Evolutionary conservation across 306 rosid genomes (phyloP).

Genomic region (Fragaria iinumae): DNA sequence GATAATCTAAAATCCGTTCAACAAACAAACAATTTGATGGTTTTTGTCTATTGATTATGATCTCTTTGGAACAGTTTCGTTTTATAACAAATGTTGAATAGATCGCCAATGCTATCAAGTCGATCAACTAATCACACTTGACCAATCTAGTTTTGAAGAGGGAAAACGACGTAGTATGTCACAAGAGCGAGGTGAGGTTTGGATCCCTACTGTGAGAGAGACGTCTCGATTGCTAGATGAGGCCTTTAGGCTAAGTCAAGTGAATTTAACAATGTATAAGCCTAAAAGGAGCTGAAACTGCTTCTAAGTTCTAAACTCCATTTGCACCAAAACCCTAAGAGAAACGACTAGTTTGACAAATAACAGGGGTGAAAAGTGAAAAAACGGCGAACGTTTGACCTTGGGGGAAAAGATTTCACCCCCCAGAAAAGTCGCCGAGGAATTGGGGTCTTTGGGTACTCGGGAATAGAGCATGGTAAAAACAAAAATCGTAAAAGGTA

Average conservation of each 20-base stretch:
- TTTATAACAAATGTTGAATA: not conserved
- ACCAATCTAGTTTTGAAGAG: not conserved
- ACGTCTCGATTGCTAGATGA: too few relatives aligned
- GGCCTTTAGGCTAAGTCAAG: too few relatives aligned
- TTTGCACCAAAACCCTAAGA: not conserved
- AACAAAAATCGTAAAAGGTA: not conserved
- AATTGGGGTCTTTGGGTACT: slow-evolving; percentile 20
- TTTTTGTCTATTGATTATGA: not conserved
- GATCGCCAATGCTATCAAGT: not conserved
- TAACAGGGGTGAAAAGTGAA: not conserved
- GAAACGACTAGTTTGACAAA: not conserved
- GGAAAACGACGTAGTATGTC: too few relatives aligned
- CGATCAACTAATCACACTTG: not conserved
- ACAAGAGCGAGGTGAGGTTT: too few relatives aligned
- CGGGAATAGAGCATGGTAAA: not conserved
- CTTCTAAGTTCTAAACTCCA: not conserved
- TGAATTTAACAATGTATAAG: not conserved
- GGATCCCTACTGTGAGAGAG: too few relatives aligned
- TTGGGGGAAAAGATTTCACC: not conserved
- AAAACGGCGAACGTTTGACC: slow-evolving; percentile 10
- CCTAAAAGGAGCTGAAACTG: not conserved
- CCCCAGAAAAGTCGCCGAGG: slow-evolving; percentile 22
- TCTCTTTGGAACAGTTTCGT: not conserved
- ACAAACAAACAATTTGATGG: too few relatives aligned
- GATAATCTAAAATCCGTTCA: too few relatives aligned